phyloP scores from a whole-genome alignment of 169 alveolate species.

The Eimeria acervulina region DNA sequence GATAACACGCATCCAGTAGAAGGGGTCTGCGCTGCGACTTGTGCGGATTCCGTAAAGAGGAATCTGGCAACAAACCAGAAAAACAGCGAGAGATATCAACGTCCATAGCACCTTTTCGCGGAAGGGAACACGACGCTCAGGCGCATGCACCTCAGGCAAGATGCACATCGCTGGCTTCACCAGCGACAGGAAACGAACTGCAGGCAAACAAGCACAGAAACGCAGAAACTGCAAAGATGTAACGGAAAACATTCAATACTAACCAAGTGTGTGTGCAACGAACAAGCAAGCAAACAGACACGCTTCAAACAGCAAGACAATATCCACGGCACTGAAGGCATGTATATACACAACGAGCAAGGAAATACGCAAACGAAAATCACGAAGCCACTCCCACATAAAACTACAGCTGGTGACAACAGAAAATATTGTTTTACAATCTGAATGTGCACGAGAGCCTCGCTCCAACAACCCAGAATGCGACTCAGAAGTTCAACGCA shows the following conservation, averaged over 20 bases:
- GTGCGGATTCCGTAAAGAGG: constrained; percentile 99
- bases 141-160: constrained; percentile 98
- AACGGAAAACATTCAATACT: neutral
- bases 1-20: constrained; percentile 99
- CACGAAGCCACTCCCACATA: no score
- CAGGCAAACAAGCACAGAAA: neutral
- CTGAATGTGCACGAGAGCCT: no score
- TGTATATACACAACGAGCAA: neutral
- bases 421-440: no score
- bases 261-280: no score
- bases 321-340: neutral
- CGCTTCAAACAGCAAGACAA: neutral
- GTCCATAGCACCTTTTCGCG: constrained; percentile 99
- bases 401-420: neutral
- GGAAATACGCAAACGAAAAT: neutral
- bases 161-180: constrained; percentile 98
- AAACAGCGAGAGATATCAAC: constrained; percentile 97
- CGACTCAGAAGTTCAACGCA: no score
- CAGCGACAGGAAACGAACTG: constrained; percentile 95
- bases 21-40: constrained; percentile 97
- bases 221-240: neutral
- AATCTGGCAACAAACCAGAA: constrained; percentile 98
- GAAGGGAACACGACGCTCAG: constrained; percentile 96
- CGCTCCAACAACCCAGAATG: neutral
- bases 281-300: neutral